Percentiles rank a stretch among this genome's conserved stretches.
Conservation (phyloP, 768 basidiomycete species). For the Paxillus involutus region DNA sequence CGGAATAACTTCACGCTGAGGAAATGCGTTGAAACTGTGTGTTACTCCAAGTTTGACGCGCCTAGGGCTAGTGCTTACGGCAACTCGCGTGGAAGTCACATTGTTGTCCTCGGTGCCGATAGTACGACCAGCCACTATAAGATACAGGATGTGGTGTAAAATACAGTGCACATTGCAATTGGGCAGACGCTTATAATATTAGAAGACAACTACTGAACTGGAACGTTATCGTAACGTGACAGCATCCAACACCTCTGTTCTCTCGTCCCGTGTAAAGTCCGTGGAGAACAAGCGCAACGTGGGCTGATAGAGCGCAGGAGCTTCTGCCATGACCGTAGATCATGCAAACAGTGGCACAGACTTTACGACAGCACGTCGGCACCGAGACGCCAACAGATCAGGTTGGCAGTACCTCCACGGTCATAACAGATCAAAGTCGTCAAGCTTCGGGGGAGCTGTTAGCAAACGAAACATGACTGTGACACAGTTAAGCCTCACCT, state of each 20-base stretch:
- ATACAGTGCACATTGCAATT: not conserved
- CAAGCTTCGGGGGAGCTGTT: slow-evolving; percentile 55
- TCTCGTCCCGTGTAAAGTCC: not conserved
- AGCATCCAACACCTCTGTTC: slow-evolving; percentile 5
- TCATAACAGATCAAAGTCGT: slow-evolving; percentile 90
- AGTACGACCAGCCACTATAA: not conserved
- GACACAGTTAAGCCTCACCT: slow-evolving; percentile 49
- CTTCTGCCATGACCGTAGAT: not conserved
- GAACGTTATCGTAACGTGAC: not conserved
- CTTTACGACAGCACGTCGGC: not conserved
- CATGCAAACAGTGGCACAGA: not conserved
- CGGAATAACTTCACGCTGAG: not conserved
- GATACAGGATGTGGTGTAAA: not conserved
- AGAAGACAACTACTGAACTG: not conserved
- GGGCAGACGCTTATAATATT: not conserved
- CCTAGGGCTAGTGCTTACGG: slow-evolving; percentile 12
- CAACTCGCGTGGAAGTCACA: slow-evolving; percentile 21
- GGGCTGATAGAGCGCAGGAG: not conserved
- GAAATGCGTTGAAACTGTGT: slow-evolving; percentile 6
- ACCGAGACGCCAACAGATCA: not conserved
- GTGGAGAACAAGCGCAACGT: not conserved
- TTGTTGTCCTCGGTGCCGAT: slow-evolving; percentile 1
- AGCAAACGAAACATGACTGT: slow-evolving; percentile 1
- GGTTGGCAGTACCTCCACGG: not conserved
- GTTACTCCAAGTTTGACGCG: slow-evolving; percentile 6